Conservation (phyloP, 768 basidiomycete species). For the Termitomyces sp. region DNA sequence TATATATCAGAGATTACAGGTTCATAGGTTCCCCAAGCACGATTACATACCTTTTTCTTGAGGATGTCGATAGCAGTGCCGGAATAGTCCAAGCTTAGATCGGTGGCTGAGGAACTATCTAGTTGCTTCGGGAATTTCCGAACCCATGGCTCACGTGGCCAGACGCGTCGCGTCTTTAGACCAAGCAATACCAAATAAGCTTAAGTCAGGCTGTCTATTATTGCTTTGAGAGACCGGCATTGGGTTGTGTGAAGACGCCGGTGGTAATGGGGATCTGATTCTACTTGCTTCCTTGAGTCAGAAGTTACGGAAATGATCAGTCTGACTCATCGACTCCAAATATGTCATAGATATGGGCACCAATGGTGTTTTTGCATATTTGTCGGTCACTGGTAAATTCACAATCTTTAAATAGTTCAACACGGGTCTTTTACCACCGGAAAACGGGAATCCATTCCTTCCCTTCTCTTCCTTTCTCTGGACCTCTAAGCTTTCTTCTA, state of each 20-base stretch:
- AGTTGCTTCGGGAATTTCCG: constrained; percentile 31
- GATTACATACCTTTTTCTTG: constrained; percentile 36
- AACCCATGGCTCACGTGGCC: constrained; percentile 1
- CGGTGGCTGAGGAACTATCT: constrained; percentile 34
- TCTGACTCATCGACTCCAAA: not conserved
- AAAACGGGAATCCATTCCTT: too few species aligned
- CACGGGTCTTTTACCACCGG: not conserved
- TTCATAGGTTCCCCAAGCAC: constrained; percentile 5
- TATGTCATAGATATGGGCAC: not conserved
- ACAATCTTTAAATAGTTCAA: not conserved
- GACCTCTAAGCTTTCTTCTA: not conserved
- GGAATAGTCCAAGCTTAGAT: constrained; percentile 21
- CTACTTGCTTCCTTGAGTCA: too few species aligned
- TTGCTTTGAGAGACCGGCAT: not conserved
- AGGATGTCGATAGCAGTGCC: constrained; percentile 53
- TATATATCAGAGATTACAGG: constrained; percentile 2
- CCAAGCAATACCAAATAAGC: not conserved
- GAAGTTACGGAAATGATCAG: not conserved
- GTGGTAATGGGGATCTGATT: not conserved
- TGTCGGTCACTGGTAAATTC: not conserved
- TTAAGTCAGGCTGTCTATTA: not conserved
- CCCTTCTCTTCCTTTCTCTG: not conserved
- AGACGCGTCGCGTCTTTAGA: not conserved
- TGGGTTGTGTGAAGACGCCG: not conserved
- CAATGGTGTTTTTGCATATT: not conserved